Conservation (phyloP, 306 rosid species). For the Delonix regia region DNA sequence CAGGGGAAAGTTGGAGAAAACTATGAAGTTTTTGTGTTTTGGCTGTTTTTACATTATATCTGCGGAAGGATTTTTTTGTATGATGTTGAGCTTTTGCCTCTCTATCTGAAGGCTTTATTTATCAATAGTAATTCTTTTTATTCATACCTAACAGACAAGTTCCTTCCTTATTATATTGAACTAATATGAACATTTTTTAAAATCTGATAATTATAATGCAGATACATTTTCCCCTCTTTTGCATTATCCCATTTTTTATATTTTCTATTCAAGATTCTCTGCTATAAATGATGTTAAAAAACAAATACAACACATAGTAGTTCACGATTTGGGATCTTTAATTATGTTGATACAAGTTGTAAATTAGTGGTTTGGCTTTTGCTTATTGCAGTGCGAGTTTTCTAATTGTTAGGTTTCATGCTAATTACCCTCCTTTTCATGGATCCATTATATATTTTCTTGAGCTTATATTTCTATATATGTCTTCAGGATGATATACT, state of each 20-base stretch:
- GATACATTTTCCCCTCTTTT: background rate
- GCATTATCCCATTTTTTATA: background rate
- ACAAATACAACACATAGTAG: background rate
- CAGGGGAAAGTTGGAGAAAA: background rate
- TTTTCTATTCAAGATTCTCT: constrained; percentile 13
- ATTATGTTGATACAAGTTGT: background rate
- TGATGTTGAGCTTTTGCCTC: no score
- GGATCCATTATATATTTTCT: constrained; percentile 19
- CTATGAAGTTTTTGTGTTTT: background rate
- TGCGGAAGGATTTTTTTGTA: background rate
- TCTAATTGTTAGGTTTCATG: constrained; percentile 2
- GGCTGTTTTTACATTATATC: background rate
- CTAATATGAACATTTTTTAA: background rate
- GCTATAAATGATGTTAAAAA: constrained; percentile 13
- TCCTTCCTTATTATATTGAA: no score
- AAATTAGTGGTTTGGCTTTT: constrained; percentile 25
- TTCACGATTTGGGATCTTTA: constrained; percentile 12
- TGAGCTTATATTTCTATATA: constrained; percentile 37
- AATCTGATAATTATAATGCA: background rate
- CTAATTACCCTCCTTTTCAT: constrained; percentile 17
- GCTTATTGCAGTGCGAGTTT: constrained; percentile 24
- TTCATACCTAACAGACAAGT: no score
- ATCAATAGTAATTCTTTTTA: no score
- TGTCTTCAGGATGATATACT: constrained; percentile 91
- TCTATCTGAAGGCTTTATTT: no score